These are phyloP conservation scores for Cyclocybe cylindracea DNA, from an alignment of 768 basidiomycete genomes.

Conservation along the genomic window DNA sequence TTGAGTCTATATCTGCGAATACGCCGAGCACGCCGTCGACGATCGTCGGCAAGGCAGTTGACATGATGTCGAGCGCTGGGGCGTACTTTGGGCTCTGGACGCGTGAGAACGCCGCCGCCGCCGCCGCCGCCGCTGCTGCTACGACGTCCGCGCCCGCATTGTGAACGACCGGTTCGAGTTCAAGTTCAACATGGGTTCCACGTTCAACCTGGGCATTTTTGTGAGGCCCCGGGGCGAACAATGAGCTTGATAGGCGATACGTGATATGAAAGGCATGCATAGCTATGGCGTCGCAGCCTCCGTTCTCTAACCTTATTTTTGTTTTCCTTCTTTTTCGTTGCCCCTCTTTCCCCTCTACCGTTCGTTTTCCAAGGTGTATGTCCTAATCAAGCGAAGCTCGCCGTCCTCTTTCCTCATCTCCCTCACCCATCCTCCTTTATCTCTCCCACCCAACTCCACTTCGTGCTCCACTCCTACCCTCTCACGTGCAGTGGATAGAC, in stretches of 20 bases:
- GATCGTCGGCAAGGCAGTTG: slow-evolving; percentile 60
- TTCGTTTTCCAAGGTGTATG: neutral
- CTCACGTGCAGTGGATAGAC: too few relatives aligned
- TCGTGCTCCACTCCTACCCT: too few relatives aligned
- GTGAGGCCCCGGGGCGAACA: too few relatives aligned
- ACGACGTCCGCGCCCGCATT: too few relatives aligned
- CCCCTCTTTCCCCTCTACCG: neutral
- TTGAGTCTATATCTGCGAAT: slow-evolving; percentile 13
- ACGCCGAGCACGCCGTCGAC: slow-evolving; percentile 23
- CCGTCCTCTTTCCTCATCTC: too few relatives aligned
- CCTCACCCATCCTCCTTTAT: too few relatives aligned
- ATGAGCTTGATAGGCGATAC: too few relatives aligned
- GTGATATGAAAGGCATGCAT: neutral
- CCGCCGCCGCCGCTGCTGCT: neutral
- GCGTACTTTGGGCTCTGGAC: slow-evolving; percentile 67
- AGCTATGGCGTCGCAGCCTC: neutral
- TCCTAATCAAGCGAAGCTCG: too few relatives aligned
- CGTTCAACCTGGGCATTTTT: too few relatives aligned
- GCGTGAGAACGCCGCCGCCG: slow-evolving; percentile 5
- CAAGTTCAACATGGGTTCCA: too few relatives aligned
- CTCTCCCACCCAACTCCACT: too few relatives aligned
- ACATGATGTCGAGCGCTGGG: slow-evolving; percentile 79
- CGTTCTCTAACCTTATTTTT: neutral
- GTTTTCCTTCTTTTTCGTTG: neutral
- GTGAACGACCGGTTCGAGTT: too few relatives aligned